phyloP scores from a whole-genome alignment of 768 basidiomycete species.

The Lentinula lateritia region DNA sequence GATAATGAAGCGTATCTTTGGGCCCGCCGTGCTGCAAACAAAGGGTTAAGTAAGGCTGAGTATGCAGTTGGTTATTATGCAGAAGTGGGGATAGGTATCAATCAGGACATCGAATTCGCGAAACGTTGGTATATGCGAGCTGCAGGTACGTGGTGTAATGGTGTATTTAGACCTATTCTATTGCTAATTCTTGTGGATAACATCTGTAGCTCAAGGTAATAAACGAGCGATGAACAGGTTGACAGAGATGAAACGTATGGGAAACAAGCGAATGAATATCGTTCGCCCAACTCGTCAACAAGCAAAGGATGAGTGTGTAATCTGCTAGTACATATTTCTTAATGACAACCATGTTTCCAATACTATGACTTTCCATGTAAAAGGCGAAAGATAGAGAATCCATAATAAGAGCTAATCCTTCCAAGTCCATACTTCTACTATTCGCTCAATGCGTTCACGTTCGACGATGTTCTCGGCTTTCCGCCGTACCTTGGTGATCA shows the following conservation, averaged over 20 bases:
- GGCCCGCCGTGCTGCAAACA: constrained; percentile 95
- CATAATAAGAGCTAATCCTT: constrained; percentile 7
- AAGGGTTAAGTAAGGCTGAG: constrained; percentile 94
- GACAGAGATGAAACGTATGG: constrained; percentile 91
- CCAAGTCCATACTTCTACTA: constrained; percentile 68
- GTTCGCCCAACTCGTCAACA: constrained; percentile 89
- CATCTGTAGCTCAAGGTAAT: constrained; percentile 83
- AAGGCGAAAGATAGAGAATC: background rate
- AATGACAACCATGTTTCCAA: background rate
- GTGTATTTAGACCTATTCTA: background rate
- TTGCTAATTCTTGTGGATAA: background rate
- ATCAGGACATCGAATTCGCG: constrained; percentile 92
- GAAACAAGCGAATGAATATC: constrained; percentile 70
- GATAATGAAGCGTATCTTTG: constrained; percentile 99
- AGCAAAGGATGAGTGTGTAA: constrained; percentile 90
- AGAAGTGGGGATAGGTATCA: constrained; percentile 95
- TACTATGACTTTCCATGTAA: background rate
- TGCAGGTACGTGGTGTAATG: constrained; percentile 60
- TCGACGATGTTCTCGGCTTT: constrained; percentile 49
- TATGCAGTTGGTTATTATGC: constrained; percentile 99
- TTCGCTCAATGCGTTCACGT: constrained; percentile 65
- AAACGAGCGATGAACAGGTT: constrained; percentile 94
- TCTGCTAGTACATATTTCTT: constrained; percentile 41
- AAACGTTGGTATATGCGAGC: constrained; percentile 99
- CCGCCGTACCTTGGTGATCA: constrained; percentile 54